Evolutionary conservation across 805 yeast genomes (phyloP), one percentile per base, ranked within the genome.

Genomic region (Candida insectalens): DNA sequence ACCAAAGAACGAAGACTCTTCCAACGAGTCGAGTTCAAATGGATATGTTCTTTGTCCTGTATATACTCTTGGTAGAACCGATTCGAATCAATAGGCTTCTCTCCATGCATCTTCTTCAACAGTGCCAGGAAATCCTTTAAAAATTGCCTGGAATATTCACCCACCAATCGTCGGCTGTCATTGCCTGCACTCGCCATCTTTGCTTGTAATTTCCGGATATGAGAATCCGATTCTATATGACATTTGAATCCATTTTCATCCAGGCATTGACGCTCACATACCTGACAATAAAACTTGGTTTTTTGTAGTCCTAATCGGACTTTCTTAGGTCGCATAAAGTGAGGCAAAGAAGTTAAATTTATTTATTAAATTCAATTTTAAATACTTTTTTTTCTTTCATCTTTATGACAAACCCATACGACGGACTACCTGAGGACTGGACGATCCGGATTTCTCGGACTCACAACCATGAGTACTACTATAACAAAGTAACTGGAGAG

Each of bases 221-320:
- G 99, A 2, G 82, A 65, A 29, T 83, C 84, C n/a, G 94, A 77
- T 41, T 68, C 66, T n/a, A 79, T 67, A 54, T 92, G 99, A 47
- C 89, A 81, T 47, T 82, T 80, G 63, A 83, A 92, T 18, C 98
- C 99, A 58, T 92, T 89, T 41, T 83, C 94, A 53, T 94, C 99
- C 36, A 96, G 63, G 53, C 97, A 88, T 59, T 92, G 99, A 49
- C 89, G 85, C 51, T 69, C 74, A 50, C 99, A 92, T 3, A 84
- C 68, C 53, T 81, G 97, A 55, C 99, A 92, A 57, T 87, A 94
- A 67, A 74, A 89, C 40, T 74, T 67, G 34, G 92, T 70, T 49
- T 83, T 77, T 57, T 88, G 96, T 18, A 88, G 74, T 2, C 97
- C 97, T 31, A 72, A 81, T 81, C 22, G 15, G 16, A 8, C 14